Percentiles rank a stretch among this genome's conserved stretches.
Conservation (phyloP, 306 rosid species). For the Fagus crenata region DNA sequence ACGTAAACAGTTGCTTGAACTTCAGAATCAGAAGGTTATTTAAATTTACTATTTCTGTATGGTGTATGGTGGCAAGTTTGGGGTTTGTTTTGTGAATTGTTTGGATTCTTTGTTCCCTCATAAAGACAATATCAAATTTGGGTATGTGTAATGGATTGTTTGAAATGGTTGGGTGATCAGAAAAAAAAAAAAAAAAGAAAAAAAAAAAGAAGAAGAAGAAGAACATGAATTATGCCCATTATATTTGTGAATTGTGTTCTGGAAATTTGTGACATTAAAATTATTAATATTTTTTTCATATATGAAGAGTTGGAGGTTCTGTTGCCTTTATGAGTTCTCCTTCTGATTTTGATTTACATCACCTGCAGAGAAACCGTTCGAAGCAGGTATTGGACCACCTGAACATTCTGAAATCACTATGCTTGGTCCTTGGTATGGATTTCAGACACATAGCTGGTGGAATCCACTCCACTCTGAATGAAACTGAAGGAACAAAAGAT, state of each 20-base stretch:
- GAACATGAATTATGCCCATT: neutral
- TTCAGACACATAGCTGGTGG: conserved; percentile 33
- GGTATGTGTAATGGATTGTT: neutral
- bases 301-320: conserved; percentile 10
- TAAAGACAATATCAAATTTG: neutral
- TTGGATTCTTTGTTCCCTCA: neutral
- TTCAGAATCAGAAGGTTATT: conserved; percentile 67
- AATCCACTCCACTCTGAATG: conserved; percentile 47
- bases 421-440: conserved; percentile 52
- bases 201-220: neutral
- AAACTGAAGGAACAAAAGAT: conserved; percentile 31
- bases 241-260: neutral
- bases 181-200: too few species aligned
- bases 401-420: conserved; percentile 33
- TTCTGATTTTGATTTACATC: neutral
- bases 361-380: conserved; percentile 49
- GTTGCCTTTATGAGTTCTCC: neutral
- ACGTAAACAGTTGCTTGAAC: conserved; percentile 32
- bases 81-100: neutral
- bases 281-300: neutral
- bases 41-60: neutral
- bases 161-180: neutral
- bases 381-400: conserved; percentile 47
- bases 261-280: neutral
- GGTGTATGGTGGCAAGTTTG: neutral